Evolutionary conservation across 371 early-diverging fungal species (phyloP).

Genomic region (Nematocida displodere): DNA sequence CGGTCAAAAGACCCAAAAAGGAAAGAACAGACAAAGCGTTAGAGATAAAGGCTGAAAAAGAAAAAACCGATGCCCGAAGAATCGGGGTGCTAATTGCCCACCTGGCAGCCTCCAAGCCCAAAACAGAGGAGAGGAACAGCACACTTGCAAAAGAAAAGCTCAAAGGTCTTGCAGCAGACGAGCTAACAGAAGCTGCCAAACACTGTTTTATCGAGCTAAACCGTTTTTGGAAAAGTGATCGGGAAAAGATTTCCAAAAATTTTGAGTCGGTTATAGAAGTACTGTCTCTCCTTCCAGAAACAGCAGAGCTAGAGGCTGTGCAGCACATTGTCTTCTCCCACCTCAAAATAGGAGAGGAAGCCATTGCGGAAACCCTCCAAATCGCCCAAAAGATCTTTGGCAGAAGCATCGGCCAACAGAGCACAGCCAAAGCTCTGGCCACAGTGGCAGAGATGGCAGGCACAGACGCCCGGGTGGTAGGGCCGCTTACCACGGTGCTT

Average conservation of each 20-base stretch:
- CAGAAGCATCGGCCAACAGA: not conserved
- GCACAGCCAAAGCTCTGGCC: not conserved
- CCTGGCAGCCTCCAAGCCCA: conserved; percentile 21
- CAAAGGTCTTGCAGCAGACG: not conserved
- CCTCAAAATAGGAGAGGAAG: not conserved
- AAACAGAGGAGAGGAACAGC: too few species aligned
- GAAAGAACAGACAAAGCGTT: not conserved
- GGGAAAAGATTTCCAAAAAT: conserved; percentile 47
- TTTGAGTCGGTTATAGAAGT: conserved; percentile 20
- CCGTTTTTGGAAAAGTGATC: conserved; percentile 37
- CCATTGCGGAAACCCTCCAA: not conserved
- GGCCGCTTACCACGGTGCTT: not conserved
- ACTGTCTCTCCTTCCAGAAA: not conserved
- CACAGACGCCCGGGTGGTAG: not conserved
- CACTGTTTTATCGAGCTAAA: conserved; percentile 30
- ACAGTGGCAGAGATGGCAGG: not conserved
- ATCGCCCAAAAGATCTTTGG: not conserved
- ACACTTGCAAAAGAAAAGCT: not conserved
- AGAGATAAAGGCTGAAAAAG: too few species aligned
- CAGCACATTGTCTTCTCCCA: conserved; percentile 1
- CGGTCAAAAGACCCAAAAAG: not conserved
- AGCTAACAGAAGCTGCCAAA: not conserved
- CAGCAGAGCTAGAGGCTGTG: not conserved
- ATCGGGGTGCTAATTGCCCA: conserved; percentile 30
- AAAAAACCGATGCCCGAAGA: not conserved